phyloP scores from a whole-genome alignment of 2,329 filamentous ascomycete genomes.

The Parastagonospora nodorum region DNA sequence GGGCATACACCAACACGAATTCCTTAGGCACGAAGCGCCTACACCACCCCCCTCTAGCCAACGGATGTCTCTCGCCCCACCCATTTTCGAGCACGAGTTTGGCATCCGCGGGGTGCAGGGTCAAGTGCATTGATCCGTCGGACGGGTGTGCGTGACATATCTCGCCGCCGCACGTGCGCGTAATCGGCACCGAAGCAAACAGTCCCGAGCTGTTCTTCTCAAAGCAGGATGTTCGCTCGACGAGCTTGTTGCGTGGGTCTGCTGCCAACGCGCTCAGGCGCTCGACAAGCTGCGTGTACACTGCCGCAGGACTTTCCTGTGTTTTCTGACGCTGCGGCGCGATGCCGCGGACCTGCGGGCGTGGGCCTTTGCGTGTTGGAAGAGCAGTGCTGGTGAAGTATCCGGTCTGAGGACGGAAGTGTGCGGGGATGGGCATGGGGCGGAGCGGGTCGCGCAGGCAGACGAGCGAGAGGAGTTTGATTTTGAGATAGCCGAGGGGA shows the following conservation, averaged over 20 bases:
- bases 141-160: constrained; percentile 79
- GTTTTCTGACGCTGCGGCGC: constrained; percentile 80
- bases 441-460: constrained; percentile 71
- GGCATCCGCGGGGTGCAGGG: constrained; percentile 78
- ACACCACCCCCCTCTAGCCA: constrained; percentile 70
- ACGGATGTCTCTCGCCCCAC: constrained; percentile 74
- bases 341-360: constrained; percentile 74
- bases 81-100: constrained; percentile 72
- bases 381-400: constrained; percentile 60
- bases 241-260: constrained; percentile 35
- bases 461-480: constrained; percentile 75
- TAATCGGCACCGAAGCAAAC: constrained; percentile 69
- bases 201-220: constrained; percentile 82
- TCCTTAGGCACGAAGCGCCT: constrained; percentile 71
- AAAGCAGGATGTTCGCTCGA: constrained; percentile 71
- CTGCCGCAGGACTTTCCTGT: constrained; percentile 63
- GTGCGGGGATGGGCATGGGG: constrained; percentile 59
- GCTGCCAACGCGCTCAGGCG: constrained; percentile 26
- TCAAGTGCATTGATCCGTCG: constrained; percentile 79
- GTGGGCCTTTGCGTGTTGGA: constrained; percentile 65
- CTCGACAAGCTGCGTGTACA: constrained; percentile 44
- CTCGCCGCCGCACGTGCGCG: constrained; percentile 77
- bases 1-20: constrained; percentile 84
- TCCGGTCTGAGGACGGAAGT: constrained; percentile 60
- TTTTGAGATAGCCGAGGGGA: constrained; percentile 71